Base-by-base conservation (phyloP, 192 early-diverging fungal species). In the Blastocladiella britannica region DNA sequence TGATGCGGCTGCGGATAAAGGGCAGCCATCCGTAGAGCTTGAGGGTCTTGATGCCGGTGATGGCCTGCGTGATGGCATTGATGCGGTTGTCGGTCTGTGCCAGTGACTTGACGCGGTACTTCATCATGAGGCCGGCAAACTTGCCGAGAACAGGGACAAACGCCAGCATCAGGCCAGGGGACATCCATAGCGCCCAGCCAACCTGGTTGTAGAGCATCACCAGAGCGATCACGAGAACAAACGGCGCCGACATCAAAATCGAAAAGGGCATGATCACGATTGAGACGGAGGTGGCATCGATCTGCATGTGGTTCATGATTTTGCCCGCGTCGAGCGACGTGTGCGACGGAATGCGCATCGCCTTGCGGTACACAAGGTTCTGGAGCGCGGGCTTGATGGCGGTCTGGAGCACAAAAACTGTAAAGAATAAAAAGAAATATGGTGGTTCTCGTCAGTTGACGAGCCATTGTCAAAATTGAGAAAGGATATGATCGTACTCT, bases 11-110 rank as follows among this genome's bases (percentile, higher is more conserved):
- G 53, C 62, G 58, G 57, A 85, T 83, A 25, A 73, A 77, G 2
- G 64, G 58, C 55, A 83, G 81, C 83, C 83, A 86, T 7, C 76
- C 75, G 60, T 86, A 85, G 55, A 84, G 77, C 60, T 85, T 85
- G 59, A 86, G 78, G 15, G 85, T 62, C 58, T 83, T 85, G 58
- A 86, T 80, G 22, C 77, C 82, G 2, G 79, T 83, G 37, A 85
- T 58, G 37, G 80, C 71, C 61, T 85, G 82, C 0, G 79, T 78
- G 72, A 84, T 85, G 51, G 83, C 63, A 57, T 82, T 79, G 25
- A 82, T 79, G 26, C 83, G 69, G 26, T 70, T 56, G 63, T 83
- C 80, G 5, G 64, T 60, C 4, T 26, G 15, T 28, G 29, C 23
- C 65, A 70, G 64, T 47, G 57, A 58, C 2, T 0, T n/a, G 20